Base-by-base conservation (phyloP, 2,329 filamentous ascomycete genomes). In the Hirsutella rhossiliensis region DNA sequence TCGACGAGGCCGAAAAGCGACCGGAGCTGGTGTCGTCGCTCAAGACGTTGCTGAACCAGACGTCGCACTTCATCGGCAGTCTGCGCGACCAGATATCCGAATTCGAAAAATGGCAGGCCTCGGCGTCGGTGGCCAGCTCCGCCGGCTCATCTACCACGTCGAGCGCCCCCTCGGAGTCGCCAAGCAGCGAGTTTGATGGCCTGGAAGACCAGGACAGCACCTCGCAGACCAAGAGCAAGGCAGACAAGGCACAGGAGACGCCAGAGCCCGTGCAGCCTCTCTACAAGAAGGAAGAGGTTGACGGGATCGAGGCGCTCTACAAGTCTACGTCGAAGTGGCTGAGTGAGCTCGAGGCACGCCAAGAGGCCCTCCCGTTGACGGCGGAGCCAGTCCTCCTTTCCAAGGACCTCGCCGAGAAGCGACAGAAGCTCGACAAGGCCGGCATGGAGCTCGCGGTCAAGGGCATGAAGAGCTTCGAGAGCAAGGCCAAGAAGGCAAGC, bases 321-420 rank as follows among this genome's bases (percentile, higher is more conserved):
- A 73, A 78, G 27, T 72, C 76, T 13, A 77, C 81, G 17, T 66
- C 73, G 15, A 69, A 73, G 18, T 98, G 90, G 90, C 71, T 98
- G 18, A 75, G 80, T 29, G 75, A 83, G 50, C 82, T 84, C 58
- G 65, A 85, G 40, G 68, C 72, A 3, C 73, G 75, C 53, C 90
- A 97, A 62, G 76, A 80, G 28, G 80, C 78, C 52, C 76, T 95
- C 3, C 67, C 73, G 15, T 65, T 71, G 2, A 79, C 80, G 2
- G 85, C 87, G 11, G 80, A 97, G 51, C 85, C 87, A 0, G 80
- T 81, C 7, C 70, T 95, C 9, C 73, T 82, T 1, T 68, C 80
- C 51, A 80, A 82, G 56, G 89, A 95, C 27, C 63, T 95, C 28
- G 68, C 78, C 46, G 71, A 69, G 20, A 83, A 82, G 62, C 73